Evolutionary conservation across 2,329 filamentous ascomycete species (phyloP), one percentile per base, ranked within the genome.

Genomic region (Penicillium sp.): DNA sequence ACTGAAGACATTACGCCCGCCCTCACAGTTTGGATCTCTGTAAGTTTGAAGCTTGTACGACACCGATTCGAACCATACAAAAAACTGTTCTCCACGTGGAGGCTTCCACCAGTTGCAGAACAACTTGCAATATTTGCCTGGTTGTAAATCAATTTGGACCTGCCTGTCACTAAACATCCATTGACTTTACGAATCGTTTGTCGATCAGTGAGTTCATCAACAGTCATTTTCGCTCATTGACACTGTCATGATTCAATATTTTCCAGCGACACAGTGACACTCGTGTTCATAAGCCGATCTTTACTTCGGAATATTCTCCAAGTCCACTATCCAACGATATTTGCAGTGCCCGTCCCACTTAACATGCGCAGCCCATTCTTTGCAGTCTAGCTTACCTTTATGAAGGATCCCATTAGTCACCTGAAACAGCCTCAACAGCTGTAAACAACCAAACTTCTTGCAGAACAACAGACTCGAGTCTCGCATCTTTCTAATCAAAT

Each of bases 401-500:
- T 17, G 35, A 41, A 41, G 29, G 48, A 50, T 50, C 13, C 48
- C 48, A 50, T 50, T 50, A 50, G 23, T 31, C 48, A 50, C 29
- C 48, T 30, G 48, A 31, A 50, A 50, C 48, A 50, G 30, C 48
- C 47, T 17, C 19, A 30, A 50, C 17, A 11, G 35, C 48, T 23
- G 31, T 29, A 31, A 31, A 48, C 46, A 48, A 26, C 46, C 9
- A 23, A 26, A 48, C 5, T 9, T 15, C 11, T 15, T 7, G 15
- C 35, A 38, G 15, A 15, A 15, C 35, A 41, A 41, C 35, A 41
- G 13, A 15, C 35, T 41, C 35, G 35, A 41, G 35, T 41, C 35
- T 13, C 2, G 23, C 46, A 31, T 50, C 44, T 56, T 56, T 56
- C 53, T 56, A 56, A 56, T 31, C 53, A 56, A 48, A 17, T 5